Conservation (phyloP, 768 basidiomycete species). For the Leccinellum rugosiceps region DNA sequence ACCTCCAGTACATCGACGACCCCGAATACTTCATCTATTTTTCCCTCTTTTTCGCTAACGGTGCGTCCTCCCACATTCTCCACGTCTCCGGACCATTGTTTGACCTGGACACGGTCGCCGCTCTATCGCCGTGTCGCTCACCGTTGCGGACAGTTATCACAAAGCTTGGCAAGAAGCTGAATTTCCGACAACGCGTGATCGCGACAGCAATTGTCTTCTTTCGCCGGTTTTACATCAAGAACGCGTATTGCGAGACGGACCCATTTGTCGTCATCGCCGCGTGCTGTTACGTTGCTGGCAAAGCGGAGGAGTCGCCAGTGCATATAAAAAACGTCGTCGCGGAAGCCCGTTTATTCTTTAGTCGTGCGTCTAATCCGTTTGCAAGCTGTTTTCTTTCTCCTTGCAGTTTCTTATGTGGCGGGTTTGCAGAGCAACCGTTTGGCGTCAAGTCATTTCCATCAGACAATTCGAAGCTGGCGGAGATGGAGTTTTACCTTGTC, state of each 20-base stretch:
- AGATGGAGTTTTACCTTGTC: slow-evolving; percentile 99
- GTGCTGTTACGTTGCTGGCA: slow-evolving; percentile 94
- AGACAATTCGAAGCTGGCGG: slow-evolving; percentile 89
- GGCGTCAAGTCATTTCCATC: slow-evolving; percentile 77
- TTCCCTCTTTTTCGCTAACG: slow-evolving; percentile 84
- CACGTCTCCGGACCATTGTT: not conserved
- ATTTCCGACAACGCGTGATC: slow-evolving; percentile 84
- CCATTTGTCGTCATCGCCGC: slow-evolving; percentile 90
- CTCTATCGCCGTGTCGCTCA: not conserved
- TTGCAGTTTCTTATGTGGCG: not conserved
- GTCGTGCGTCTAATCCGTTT: slow-evolving; percentile 44
- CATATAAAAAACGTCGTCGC: slow-evolving; percentile 91
- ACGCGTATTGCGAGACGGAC: slow-evolving; percentile 93
- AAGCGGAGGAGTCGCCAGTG: slow-evolving; percentile 93
- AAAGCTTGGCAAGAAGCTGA: slow-evolving; percentile 80
- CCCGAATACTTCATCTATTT: slow-evolving; percentile 78
- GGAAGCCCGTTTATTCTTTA: slow-evolving; percentile 78
- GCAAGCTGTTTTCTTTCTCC: not conserved
- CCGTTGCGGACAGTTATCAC: slow-evolving; percentile 58
- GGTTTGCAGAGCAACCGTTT: slow-evolving; percentile 56
- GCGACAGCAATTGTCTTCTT: slow-evolving; percentile 96
- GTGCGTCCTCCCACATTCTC: slow-evolving; percentile 38
- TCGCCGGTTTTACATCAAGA: slow-evolving; percentile 95
- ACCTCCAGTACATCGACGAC: slow-evolving; percentile 75
- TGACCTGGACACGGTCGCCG: not conserved